These are phyloP conservation scores for Sclerotinia nivalis DNA, from an alignment of 2,329 filamentous ascomycete genomes.

Conservation along the genomic window DNA sequence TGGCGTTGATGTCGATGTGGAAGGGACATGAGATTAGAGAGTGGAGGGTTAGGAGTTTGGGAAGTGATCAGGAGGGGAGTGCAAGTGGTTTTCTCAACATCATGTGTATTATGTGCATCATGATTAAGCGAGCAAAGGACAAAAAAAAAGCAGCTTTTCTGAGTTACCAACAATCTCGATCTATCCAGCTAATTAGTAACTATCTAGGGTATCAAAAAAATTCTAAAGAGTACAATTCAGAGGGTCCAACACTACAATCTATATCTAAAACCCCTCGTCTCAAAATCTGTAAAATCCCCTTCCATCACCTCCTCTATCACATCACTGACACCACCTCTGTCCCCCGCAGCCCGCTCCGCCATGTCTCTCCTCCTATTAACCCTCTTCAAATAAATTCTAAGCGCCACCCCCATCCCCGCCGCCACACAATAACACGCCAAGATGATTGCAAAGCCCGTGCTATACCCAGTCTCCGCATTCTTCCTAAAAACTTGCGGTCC, in stretches of 20 bases:
- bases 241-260: not conserved
- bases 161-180: no score
- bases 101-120: no score
- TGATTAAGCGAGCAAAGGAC: no score
- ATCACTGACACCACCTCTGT: no score
- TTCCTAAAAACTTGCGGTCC: slow-evolving; percentile 33
- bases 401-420: slow-evolving; percentile 24
- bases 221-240: not conserved
- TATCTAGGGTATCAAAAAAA: no score
- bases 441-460: slow-evolving; percentile 36
- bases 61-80: slow-evolving; percentile 38
- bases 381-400: slow-evolving; percentile 31
- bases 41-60: slow-evolving; percentile 25
- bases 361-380: slow-evolving; percentile 29
- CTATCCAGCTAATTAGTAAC: no score
- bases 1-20: slow-evolving; percentile 40
- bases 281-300: not conserved
- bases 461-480: slow-evolving; percentile 28
- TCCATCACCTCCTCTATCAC: not conserved
- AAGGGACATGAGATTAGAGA: slow-evolving; percentile 37
- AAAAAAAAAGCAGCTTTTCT: no score
- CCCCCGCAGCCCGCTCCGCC: not conserved
- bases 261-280: slow-evolving; percentile 13
- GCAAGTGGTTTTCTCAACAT: not conserved
- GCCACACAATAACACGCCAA: slow-evolving; percentile 34